Evolutionary conservation across 2,329 filamentous ascomycete species (phyloP), one percentile per base, ranked within the genome.

Genomic region (Cercospora beticola): DNA sequence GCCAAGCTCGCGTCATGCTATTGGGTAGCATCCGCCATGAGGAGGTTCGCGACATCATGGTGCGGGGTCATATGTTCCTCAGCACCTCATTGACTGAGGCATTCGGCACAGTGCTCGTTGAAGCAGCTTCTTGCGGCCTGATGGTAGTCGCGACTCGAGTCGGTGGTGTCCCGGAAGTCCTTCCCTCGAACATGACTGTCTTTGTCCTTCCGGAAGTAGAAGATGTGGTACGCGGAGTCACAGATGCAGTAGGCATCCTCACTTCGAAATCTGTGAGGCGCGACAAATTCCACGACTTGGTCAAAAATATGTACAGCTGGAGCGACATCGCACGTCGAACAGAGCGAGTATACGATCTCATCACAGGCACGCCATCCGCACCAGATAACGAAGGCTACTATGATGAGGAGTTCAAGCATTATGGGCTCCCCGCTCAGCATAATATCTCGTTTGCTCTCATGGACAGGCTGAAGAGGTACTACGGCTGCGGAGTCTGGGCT

Each of bases 271-370:
- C 66, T 5, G 91, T 99, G 30, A 89, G 93, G 71, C 97, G 95
- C 0, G 94, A 98, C 78, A 88, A 90, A 52, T 99, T 99, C 77
- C 95, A 99, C 78, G 94, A 97, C 73, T 92, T 98, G 80, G 95
- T 99, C 71, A 93, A 94, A 80, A 92, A 92, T 83, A 98, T 98
- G 95, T 99, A 99, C 82, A 97, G 93, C 1, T 99, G 95, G 95
- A 92, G 92, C 30, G 94, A 99, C 78, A 94, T 99, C 30, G 95
- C 95, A 14, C 87, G 91, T 74, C 91, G 95, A 65, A 98, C 95
- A 0, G 95, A 99, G 81, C 87, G 94, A 31, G 95, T 99, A 0
- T 99, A 99, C 80, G 89, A 97, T 78, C 92, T 95, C 59, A 96
- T 99, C 74, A 92, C 89, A 2, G 94, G 93, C 7, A 89, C 89